Percentiles rank a stretch among this genome's conserved stretches.
phyloP scores from a whole-genome alignment of 257 asterid species.

The Leonotis leonurus region DNA sequence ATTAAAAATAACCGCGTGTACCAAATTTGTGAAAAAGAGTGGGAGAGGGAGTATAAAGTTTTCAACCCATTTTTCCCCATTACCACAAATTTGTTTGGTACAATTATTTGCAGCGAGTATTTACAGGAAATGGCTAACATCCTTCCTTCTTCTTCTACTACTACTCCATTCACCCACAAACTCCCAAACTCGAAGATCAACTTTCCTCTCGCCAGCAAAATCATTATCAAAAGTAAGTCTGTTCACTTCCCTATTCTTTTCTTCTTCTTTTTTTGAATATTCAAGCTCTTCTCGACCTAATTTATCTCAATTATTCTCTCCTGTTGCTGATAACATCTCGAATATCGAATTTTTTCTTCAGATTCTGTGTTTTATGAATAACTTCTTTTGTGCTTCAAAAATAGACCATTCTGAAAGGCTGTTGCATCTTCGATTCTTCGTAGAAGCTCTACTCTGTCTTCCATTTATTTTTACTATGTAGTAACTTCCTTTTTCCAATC shows the following conservation, averaged over 20 bases:
- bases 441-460: no score
- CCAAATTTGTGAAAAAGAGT: no score
- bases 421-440: background rate
- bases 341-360: background rate
- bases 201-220: slow-evolving; percentile 63
- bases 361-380: background rate
- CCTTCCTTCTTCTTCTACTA: slow-evolving; percentile 19
- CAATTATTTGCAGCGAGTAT: no score
- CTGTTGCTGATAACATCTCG: no score
- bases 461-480: no score
- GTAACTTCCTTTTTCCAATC: no score
- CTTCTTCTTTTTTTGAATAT: no score
- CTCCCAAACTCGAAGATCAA: background rate
- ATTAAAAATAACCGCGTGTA: no score
- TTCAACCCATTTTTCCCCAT: no score
- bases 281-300: background rate
- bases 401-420: background rate
- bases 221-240: slow-evolving; percentile 46
- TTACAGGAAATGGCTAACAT: slow-evolving; percentile 14
- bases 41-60: no score
- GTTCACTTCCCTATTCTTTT: background rate
- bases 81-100: no score
- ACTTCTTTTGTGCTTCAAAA: background rate
- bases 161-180: slow-evolving; percentile 11
- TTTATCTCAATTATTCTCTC: background rate